Percentiles rank a stretch among this genome's conserved stretches.
Evolutionary conservation across 805 yeast species (phyloP).

Genomic region (Lipomyces lipofer): DNA sequence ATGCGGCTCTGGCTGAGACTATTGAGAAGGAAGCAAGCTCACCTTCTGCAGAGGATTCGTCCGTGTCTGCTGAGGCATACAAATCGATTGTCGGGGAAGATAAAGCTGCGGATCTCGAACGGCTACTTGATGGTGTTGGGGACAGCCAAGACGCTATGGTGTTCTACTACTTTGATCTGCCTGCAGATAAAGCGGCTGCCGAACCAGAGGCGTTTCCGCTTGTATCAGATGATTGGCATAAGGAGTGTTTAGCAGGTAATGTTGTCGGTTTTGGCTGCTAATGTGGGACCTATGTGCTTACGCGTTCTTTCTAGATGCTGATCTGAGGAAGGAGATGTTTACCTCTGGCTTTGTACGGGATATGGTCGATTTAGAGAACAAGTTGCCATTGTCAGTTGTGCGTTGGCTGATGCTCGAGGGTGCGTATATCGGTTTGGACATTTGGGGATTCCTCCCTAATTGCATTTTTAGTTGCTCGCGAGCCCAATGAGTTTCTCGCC

Average conservation of each 20-base stretch:
- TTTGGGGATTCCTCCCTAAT: neutral
- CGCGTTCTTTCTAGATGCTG: neutral
- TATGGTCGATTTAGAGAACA: slow-evolving; percentile 10
- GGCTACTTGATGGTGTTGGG: no score
- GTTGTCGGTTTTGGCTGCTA: neutral
- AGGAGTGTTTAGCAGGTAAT: slow-evolving; percentile 1
- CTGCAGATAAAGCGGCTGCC: neutral
- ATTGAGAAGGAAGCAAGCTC: no score
- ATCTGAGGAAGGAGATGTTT: slow-evolving; percentile 9
- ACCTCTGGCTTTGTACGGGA: slow-evolving; percentile 13
- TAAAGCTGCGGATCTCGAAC: no score
- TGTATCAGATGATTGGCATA: no score
- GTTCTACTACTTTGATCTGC: slow-evolving; percentile 4
- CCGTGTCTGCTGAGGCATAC: no score
- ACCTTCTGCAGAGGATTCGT: no score
- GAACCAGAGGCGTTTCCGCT: no score
- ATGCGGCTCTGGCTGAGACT: no score
- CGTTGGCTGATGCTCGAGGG: slow-evolving; percentile 16
- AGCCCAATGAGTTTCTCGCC: slow-evolving; percentile 11
- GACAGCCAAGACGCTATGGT: neutral
- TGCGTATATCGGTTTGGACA: neutral
- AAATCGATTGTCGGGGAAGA: no score
- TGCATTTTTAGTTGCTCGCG: slow-evolving; percentile 6
- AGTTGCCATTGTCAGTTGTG: slow-evolving; percentile 4
- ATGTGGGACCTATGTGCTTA: no score